phyloP scores from a whole-genome alignment of 192 early-diverging fungal species.

The Phlyctochytrium arcticum region DNA sequence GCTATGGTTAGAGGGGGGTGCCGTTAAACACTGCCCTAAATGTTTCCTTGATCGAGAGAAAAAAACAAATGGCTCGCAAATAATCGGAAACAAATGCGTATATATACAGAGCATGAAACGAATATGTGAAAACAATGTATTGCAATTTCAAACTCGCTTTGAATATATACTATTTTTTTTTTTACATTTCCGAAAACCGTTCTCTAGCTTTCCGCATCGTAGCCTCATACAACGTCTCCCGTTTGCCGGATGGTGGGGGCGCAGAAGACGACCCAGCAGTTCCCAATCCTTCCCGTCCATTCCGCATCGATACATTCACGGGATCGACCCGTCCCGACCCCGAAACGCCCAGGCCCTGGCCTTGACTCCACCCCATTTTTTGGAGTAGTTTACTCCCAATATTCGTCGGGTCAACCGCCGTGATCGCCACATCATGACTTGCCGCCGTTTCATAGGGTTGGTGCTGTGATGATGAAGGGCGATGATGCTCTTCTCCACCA shows the following conservation, averaged over 20 bases:
- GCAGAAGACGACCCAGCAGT: not conserved
- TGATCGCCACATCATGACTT: not conserved
- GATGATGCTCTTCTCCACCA: not conserved
- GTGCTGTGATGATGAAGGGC: too few species aligned
- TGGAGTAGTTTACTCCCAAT: constrained; percentile 19
- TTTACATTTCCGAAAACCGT: constrained; percentile 11
- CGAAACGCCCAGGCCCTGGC: constrained; percentile 23
- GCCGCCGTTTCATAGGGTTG: not conserved
- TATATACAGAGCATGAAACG: too few species aligned
- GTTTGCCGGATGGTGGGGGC: not conserved
- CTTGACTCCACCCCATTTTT: constrained; percentile 36
- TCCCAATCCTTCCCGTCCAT: constrained; percentile 8
- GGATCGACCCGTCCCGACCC: constrained; percentile 27
- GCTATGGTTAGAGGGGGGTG: too few species aligned
- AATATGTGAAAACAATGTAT: too few species aligned
- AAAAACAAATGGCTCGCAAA: too few species aligned
- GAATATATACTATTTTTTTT: not conserved
- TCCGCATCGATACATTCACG: constrained; percentile 10
- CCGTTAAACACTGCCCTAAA: too few species aligned
- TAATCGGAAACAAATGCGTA: too few species aligned
- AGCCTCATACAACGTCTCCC: constrained; percentile 21
- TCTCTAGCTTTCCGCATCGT: constrained; percentile 18
- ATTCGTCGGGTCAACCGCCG: not conserved
- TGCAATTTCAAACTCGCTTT: too few species aligned
- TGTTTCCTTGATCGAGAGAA: too few species aligned